Evolutionary conservation across 2,329 filamentous ascomycete species (phyloP).

Genomic region (Sporothrix euskadiensis): DNA sequence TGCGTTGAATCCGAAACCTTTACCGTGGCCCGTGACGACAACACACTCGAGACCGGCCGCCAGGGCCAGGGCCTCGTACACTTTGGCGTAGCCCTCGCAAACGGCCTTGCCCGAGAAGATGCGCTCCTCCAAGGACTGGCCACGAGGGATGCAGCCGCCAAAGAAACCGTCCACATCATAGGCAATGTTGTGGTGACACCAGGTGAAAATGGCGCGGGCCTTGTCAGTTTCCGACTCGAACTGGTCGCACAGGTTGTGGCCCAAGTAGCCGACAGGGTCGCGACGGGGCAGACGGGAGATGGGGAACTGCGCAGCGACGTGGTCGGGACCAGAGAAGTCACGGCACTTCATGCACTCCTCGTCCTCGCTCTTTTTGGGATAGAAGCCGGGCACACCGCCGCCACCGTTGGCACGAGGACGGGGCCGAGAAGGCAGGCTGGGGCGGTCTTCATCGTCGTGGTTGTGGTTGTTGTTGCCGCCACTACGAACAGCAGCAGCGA

Average conservation of each 20-base stretch:
- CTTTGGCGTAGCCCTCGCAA: slow-evolving; percentile 84
- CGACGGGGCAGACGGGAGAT: slow-evolving; percentile 65
- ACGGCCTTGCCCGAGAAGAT: slow-evolving; percentile 79
- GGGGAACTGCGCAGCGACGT: slow-evolving; percentile 75
- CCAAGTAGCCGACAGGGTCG: slow-evolving; percentile 71
- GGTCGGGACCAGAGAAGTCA: slow-evolving; percentile 82
- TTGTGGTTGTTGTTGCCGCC: slow-evolving; percentile 30
- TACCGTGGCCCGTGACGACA: slow-evolving; percentile 76
- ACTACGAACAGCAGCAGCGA: slow-evolving; percentile 44
- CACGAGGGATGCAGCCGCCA: slow-evolving; percentile 63
- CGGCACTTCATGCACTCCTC: slow-evolving; percentile 74
- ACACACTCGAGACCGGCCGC: slow-evolving; percentile 77
- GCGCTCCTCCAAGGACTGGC: slow-evolving; percentile 66
- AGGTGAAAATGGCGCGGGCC: slow-evolving; percentile 88
- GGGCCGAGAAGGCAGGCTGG: slow-evolving; percentile 32
- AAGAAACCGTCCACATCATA: slow-evolving; percentile 86
- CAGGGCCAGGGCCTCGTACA: slow-evolving; percentile 76
- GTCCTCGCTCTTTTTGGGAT: slow-evolving; percentile 27
- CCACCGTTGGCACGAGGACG: slow-evolving; percentile 21
- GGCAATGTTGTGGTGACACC: slow-evolving; percentile 89
- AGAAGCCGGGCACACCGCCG: slow-evolving; percentile 14
- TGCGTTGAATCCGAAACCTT: slow-evolving; percentile 73
- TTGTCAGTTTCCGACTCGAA: slow-evolving; percentile 87
- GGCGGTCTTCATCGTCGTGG: neutral
- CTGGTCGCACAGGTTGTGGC: slow-evolving; percentile 72